Evolutionary conservation across 2,329 filamentous ascomycete species (phyloP).

Genomic region (Curvularia eragrostidis): DNA sequence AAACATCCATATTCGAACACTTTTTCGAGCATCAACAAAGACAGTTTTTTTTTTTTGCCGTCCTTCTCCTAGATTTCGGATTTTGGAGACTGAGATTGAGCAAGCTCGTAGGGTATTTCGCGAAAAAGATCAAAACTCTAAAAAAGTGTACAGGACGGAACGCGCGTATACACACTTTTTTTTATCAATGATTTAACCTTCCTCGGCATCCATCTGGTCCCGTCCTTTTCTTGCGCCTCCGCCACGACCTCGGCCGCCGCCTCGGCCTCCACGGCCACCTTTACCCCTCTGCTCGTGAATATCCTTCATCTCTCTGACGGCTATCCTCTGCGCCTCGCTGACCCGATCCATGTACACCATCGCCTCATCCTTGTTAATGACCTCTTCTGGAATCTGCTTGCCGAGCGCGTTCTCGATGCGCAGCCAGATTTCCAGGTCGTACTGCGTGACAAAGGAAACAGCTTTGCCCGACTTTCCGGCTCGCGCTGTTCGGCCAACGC

Average conservation of each 20-base stretch:
- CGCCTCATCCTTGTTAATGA: slow-evolving; percentile 79
- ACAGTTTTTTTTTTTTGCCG: no score
- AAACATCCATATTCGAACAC: no score
- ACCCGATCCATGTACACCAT: slow-evolving; percentile 81
- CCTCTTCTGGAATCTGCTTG: slow-evolving; percentile 74
- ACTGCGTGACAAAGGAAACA: slow-evolving; percentile 83
- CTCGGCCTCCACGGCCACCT: slow-evolving; percentile 56
- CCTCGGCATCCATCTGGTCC: slow-evolving; percentile 77
- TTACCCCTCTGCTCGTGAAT: slow-evolving; percentile 71
- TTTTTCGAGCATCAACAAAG: no score
- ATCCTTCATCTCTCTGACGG: slow-evolving; percentile 81
- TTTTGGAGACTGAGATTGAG: not conserved
- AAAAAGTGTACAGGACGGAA: not conserved
- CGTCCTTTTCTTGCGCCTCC: slow-evolving; percentile 56
- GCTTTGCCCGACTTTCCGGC: slow-evolving; percentile 85
- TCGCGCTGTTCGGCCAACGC: slow-evolving; percentile 85
- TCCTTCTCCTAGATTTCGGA: no score
- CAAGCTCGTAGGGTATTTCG: slow-evolving; percentile 8
- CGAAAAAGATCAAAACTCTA: slow-evolving; percentile 5
- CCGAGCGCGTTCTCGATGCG: slow-evolving; percentile 84
- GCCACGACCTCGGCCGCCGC: slow-evolving; percentile 20
- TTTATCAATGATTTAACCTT: slow-evolving; percentile 59
- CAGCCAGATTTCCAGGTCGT: slow-evolving; percentile 80
- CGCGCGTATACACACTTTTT: not conserved
- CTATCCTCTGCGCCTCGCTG: slow-evolving; percentile 81